These are phyloP conservation scores for Naegleria fowleri DNA, from an alignment of 208 protist species.

Conservation along the genomic window DNA sequence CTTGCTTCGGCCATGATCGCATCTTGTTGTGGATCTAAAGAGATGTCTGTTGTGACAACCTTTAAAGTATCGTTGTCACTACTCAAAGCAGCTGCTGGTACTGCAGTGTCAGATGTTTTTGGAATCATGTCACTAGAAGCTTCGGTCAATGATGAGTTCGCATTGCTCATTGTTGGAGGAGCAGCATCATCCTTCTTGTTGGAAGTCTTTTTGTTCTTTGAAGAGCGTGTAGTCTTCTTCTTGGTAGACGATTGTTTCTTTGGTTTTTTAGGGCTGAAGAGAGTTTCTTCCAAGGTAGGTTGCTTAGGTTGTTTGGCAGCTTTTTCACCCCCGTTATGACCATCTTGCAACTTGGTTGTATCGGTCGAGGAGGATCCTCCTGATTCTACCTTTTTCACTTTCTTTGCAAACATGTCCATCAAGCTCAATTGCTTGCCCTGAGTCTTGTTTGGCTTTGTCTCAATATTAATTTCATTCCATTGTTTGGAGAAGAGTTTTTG, in stretches of 20 bases:
- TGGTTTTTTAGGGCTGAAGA: neutral
- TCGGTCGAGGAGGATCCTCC: neutral
- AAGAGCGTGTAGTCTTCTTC: neutral
- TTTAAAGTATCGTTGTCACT: no score
- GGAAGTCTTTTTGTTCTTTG: neutral
- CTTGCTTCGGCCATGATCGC: neutral
- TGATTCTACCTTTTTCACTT: neutral
- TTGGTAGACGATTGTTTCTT: neutral
- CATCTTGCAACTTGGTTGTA: no score
- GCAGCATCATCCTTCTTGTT: neutral
- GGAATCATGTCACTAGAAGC: neutral
- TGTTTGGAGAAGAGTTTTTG: neutral
- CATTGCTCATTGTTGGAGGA: neutral
- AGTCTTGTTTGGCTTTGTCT: neutral
- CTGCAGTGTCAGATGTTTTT: no score
- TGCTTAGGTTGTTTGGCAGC: neutral
- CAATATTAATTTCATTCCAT: neutral
- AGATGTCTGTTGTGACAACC: no score
- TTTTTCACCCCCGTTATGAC: no score
- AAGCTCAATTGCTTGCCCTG: neutral
- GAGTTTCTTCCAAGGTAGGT: no score
- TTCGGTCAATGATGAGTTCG: neutral
- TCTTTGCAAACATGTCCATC: constrained; percentile 11
- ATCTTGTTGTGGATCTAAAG: neutral
- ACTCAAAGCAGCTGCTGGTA: no score